These are phyloP conservation scores for Polygonum maritimum DNA, from an alignment of 148 eudicot genomes.

Conservation along the genomic window DNA sequence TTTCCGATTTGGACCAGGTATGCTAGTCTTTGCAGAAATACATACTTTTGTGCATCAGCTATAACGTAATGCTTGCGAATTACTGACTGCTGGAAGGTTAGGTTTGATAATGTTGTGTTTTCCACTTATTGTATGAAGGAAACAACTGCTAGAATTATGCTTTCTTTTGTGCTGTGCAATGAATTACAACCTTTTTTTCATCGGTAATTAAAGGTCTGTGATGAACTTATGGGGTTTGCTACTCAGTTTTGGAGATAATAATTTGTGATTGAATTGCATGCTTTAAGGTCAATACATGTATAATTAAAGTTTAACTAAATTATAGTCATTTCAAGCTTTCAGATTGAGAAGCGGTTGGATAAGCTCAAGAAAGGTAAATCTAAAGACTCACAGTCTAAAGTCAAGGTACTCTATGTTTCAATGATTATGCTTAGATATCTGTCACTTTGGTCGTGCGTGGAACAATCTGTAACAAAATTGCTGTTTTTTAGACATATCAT, in stretches of 20 bases:
- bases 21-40: not conserved
- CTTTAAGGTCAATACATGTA: not conserved
- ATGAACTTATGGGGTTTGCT: not conserved
- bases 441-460: not conserved
- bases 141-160: not conserved
- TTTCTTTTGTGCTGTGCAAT: not conserved
- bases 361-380: slow-evolving; percentile 82
- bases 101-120: not conserved
- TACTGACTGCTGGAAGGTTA: not conserved
- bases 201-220: not conserved
- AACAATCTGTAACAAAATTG: not conserved
- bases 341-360: slow-evolving; percentile 95
- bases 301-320: slow-evolving; percentile 22
- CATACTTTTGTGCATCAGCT: not conserved
- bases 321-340: slow-evolving; percentile 40
- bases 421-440: not conserved
- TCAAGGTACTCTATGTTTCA: slow-evolving; percentile 44
- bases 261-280: not conserved
- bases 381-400: slow-evolving; percentile 72
- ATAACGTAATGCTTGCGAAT: not conserved
- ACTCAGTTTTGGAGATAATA: not conserved
- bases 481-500: not conserved
- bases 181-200: not conserved
- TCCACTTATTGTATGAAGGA: not conserved
- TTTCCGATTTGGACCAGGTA: slow-evolving; percentile 97